phyloP scores from a whole-genome alignment of 495 filamentous ascomycete species.

The Hypoxylon trugodes region DNA sequence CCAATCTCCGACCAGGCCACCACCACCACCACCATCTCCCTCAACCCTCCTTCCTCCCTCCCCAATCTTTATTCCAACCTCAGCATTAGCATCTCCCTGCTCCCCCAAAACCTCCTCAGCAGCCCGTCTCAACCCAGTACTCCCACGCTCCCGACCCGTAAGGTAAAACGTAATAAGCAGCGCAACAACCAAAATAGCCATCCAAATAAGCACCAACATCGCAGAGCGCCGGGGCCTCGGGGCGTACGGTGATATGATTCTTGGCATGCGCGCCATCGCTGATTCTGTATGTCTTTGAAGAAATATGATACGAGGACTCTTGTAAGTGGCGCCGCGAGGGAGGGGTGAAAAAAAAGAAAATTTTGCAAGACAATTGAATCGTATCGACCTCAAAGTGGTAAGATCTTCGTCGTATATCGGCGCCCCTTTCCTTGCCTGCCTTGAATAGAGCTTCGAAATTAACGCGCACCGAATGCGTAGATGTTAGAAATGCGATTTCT shows the following conservation, averaged over 20 bases:
- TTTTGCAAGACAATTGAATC: no score
- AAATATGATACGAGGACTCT: background rate
- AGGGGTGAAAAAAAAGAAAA: no score
- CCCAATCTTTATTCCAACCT: background rate
- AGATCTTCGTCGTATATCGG: no score
- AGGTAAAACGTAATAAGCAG: conserved; percentile 46
- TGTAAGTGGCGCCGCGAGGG: no score
- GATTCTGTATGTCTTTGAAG: background rate
- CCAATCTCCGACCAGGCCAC: no score
- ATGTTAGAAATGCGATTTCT: no score
- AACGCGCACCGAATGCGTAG: no score
- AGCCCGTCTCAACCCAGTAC: no score
- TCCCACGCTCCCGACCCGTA: conserved; percentile 27
- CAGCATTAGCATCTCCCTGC: conserved; percentile 1
- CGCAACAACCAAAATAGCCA: conserved; percentile 41
- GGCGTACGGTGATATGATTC: conserved; percentile 45
- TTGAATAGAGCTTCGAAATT: no score
- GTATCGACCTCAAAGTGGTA: no score
- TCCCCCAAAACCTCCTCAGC: conserved; percentile 11
- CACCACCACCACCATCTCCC: no score
- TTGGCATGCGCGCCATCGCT: conserved; percentile 23
- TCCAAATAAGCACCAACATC: conserved; percentile 45
- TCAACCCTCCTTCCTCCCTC: background rate
- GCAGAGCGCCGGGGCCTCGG: conserved; percentile 44
- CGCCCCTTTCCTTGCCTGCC: no score